A percentile compares a stretch with the other conserved stretches of the same genome.
These are phyloP conservation scores for Sisymbrium irio DNA, from an alignment of 345 rosid species.

Conservation along the genomic window DNA sequence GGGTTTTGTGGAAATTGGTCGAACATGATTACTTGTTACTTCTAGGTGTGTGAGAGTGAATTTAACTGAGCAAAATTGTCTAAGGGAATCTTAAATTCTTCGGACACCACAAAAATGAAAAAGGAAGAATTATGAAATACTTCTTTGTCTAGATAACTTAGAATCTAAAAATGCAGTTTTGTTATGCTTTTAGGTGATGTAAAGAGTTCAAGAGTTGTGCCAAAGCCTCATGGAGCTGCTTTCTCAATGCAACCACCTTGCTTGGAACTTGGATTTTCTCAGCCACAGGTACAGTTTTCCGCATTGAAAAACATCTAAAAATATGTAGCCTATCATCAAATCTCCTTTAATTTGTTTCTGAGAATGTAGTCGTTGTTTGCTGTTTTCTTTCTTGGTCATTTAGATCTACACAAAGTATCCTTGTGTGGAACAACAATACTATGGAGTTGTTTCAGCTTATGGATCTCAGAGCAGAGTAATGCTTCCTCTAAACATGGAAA, in stretches of 20 bases:
- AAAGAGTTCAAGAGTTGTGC: constrained; percentile 49
- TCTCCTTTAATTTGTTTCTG: background rate
- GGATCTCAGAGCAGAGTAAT: constrained; percentile 72
- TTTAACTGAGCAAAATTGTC: background rate
- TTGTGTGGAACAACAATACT: constrained; percentile 60
- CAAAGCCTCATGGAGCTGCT: constrained; percentile 48
- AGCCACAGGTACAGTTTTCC: constrained; percentile 50
- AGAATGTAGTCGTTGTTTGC: background rate
- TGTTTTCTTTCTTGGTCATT: constrained; percentile 8
- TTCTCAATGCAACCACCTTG: constrained; percentile 51
- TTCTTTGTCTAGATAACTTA: background rate
- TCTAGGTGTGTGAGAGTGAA: background rate
- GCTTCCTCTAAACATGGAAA: constrained; percentile 72
- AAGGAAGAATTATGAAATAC: background rate
- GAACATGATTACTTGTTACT: background rate
- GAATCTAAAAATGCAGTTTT: background rate
- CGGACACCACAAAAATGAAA: background rate
- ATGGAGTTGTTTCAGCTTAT: constrained; percentile 69
- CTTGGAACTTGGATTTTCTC: constrained; percentile 68
- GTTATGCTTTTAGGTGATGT: constrained; percentile 47
- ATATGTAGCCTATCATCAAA: background rate
- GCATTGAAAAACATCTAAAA: background rate
- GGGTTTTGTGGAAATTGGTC: background rate
- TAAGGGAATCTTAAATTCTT: background rate
- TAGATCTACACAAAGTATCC: constrained; percentile 69